Evolutionary conservation across 306 rosid species (phyloP).

Genomic region (Biancaea sappan): DNA sequence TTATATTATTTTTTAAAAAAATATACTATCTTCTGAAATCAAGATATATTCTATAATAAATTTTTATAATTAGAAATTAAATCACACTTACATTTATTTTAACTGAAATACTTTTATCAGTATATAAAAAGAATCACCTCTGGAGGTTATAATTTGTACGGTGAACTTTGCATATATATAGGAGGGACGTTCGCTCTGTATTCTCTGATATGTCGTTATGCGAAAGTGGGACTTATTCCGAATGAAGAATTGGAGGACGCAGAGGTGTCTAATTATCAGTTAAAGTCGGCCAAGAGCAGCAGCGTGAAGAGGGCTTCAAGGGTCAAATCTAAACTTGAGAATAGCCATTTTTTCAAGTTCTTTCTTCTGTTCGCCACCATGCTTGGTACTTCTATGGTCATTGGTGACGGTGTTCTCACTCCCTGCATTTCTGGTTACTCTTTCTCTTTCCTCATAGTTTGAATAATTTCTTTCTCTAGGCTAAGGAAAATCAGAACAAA

Average conservation of each 20-base stretch:
- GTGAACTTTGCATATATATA: slow-evolving; percentile 26
- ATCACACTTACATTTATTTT: too few species aligned
- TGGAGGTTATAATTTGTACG: neutral
- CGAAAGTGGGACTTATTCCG: slow-evolving; percentile 59
- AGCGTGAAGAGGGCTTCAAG: slow-evolving; percentile 50
- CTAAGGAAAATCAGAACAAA: neutral
- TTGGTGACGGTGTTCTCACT: slow-evolving; percentile 80
- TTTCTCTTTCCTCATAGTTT: too few species aligned
- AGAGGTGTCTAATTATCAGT: slow-evolving; percentile 55
- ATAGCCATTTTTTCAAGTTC: slow-evolving; percentile 41
- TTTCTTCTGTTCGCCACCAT: slow-evolving; percentile 60
- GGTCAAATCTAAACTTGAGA: slow-evolving; percentile 56
- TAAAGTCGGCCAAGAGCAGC: slow-evolving; percentile 41
- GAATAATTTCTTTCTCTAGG: neutral
- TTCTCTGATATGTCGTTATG: slow-evolving; percentile 71
- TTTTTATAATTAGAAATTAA: too few species aligned
- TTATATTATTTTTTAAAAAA: too few species aligned
- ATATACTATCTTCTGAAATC: too few species aligned
- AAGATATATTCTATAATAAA: too few species aligned
- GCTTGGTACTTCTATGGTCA: slow-evolving; percentile 87
- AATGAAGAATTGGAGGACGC: slow-evolving; percentile 62
- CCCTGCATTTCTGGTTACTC: slow-evolving; percentile 70
- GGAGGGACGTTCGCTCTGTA: slow-evolving; percentile 83
- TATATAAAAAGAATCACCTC: too few species aligned
- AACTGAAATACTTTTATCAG: too few species aligned